phyloP scores from a whole-genome alignment of 257 asterid genomes.

The Solanum paucissectum region DNA sequence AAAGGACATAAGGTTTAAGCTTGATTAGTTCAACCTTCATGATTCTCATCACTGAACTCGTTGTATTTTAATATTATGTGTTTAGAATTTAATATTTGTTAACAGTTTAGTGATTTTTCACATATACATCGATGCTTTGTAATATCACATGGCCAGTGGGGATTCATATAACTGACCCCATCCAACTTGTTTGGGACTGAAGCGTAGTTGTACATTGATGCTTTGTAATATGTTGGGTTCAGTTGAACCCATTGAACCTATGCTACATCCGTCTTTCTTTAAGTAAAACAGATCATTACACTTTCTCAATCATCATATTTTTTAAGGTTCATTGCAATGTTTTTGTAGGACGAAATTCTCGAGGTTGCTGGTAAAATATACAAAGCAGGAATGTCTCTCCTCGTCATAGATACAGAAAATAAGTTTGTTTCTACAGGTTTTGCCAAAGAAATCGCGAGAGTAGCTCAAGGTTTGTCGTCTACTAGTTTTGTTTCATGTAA shows the following conservation, averaged over 20 bases:
- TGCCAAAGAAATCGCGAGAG: constrained; percentile 94
- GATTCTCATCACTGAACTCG: not conserved
- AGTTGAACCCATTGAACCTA: not conserved
- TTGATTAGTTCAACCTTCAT: not conserved
- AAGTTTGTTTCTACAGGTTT: constrained; percentile 95
- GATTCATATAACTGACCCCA: not conserved
- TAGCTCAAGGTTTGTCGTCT: constrained; percentile 65
- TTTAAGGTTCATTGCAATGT: not conserved
- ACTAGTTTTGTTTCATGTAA: not conserved
- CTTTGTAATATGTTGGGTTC: not conserved
- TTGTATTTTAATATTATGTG: not conserved
- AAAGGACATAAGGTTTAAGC: not conserved
- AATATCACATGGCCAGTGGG: not conserved
- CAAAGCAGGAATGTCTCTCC: constrained; percentile 68
- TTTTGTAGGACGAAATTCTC: constrained; percentile 75
- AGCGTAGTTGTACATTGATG: not conserved
- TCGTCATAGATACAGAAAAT: constrained; percentile 45
- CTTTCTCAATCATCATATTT: not conserved
- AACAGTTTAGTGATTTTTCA: not conserved
- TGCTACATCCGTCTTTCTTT: not conserved
- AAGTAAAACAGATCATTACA: not conserved
- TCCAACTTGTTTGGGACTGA: not conserved
- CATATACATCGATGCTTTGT: not conserved
- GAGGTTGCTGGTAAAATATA: constrained; percentile 89
- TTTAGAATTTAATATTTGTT: not conserved